Base-by-base conservation (phyloP, 2,329 filamentous ascomycete genomes). In the Verruconis gallopava region DNA sequence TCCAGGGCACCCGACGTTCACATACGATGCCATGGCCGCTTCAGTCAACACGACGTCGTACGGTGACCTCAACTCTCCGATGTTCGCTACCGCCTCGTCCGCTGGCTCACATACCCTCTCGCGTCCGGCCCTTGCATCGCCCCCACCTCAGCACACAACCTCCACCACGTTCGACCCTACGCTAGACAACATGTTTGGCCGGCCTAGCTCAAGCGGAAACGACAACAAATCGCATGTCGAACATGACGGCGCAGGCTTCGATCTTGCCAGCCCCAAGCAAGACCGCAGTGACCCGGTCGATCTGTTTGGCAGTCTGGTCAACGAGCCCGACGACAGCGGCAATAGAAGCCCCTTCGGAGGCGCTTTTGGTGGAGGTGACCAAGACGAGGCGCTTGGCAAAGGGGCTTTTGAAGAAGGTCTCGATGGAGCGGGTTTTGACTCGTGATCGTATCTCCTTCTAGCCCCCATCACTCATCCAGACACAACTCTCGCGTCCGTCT, bases 21-120 rank as follows among this genome's bases (percentile, higher is more conserved):
- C 34, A 11, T 43, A 18, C 35, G 41, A 43, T 19, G 35, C 41
- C 35, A 43, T 43, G 41, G 41, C 34, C 18, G 6, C n/a, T 6
- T 6, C 34, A 15, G 17, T 6, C 11, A 30, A 30, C 25, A 19
- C 11, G 5, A 21, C 34, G 15, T 19, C 35, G 14, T 38, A 32
- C 25, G 21, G 21, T 11, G 14, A 17, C 14, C n/a, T 22, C 18
- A 21, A 43, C 20, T 18, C 34, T 9, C 21, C 41, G 11, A 13
- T 43, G 5, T 43, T 43, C 35, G 18, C 41, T 20, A 38, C 41
- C 4, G 11, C 34, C 11, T 6, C 33, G 17, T 18, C 17, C 9
- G 11, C 34, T 9, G 12, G 34, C 34, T 15, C 32, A n/a, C 41
- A 38, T 19, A 28, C 37, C 9, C 14, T 38, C 14, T 19, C 11